phyloP scores from a whole-genome alignment of 2,329 filamentous ascomycete genomes.

The Paraconiothyrium brasiliense region DNA sequence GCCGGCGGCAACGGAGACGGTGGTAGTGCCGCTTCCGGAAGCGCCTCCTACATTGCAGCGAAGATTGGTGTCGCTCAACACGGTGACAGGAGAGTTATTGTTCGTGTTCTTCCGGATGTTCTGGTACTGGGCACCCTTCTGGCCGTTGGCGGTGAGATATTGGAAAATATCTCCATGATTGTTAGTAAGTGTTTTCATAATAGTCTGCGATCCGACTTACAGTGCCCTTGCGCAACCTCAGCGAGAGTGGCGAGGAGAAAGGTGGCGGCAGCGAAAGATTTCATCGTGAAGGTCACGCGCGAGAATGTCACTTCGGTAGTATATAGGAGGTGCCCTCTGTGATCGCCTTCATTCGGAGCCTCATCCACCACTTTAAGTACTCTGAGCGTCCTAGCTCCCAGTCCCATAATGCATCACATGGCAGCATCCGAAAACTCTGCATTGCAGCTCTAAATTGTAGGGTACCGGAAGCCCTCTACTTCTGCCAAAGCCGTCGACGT shows the following conservation, averaged over 20 bases:
- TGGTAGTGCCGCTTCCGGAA: constrained; percentile 40
- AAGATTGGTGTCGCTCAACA: constrained; percentile 40
- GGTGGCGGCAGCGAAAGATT: constrained; percentile 43
- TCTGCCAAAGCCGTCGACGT: constrained; percentile 26
- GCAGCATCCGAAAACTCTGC: constrained; percentile 27
- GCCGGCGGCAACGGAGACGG: constrained; percentile 48
- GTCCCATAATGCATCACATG: constrained; percentile 36
- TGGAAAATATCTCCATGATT: constrained; percentile 48
- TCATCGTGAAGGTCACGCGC: constrained; percentile 33
- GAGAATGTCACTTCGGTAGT: not conserved
- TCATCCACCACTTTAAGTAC: constrained; percentile 36
- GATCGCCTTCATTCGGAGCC: constrained; percentile 16
- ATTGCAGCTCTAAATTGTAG: constrained; percentile 38
- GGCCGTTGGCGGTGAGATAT: constrained; percentile 47
- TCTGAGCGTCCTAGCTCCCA: constrained; percentile 13
- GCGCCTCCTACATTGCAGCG: constrained; percentile 49
- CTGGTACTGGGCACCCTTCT: constrained; percentile 45
- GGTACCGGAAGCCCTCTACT: constrained; percentile 28
- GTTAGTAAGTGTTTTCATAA: constrained; percentile 17
- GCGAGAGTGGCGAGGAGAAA: constrained; percentile 45
- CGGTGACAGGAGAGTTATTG: constrained; percentile 49
- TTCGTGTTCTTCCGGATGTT: constrained; percentile 51
- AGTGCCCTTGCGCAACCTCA: constrained; percentile 49
- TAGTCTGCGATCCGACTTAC: constrained; percentile 28
- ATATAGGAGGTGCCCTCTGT: constrained; percentile 13